phyloP scores from a whole-genome alignment of 345 rosid species.

The Triadica sebifera region DNA sequence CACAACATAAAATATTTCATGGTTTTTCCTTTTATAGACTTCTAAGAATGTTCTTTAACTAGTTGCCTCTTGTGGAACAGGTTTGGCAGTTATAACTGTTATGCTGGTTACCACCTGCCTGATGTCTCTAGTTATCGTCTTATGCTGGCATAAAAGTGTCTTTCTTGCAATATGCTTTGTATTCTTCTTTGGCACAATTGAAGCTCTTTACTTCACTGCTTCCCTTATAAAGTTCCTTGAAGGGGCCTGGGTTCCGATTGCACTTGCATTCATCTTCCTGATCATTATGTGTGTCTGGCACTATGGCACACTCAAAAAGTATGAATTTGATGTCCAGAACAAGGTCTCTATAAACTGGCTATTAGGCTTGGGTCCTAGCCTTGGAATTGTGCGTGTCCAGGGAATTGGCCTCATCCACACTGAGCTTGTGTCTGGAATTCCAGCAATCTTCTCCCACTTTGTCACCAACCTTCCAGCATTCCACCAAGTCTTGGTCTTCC shows the following conservation, averaged over 20 bases:
- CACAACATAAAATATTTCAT: neutral
- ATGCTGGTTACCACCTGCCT: slow-evolving; percentile 97
- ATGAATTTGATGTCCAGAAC: slow-evolving; percentile 88
- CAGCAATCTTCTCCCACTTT: slow-evolving; percentile 94
- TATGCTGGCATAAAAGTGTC: slow-evolving; percentile 89
- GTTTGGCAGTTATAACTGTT: slow-evolving; percentile 97
- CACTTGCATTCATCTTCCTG: slow-evolving; percentile 72
- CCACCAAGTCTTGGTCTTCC: slow-evolving; percentile 87
- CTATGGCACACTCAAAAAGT: slow-evolving; percentile 75
- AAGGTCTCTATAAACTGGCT: slow-evolving; percentile 93
- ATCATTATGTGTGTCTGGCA: slow-evolving; percentile 86
- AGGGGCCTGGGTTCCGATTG: slow-evolving; percentile 99
- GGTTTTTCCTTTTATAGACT: neutral
- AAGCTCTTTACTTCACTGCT: slow-evolving; percentile 92
- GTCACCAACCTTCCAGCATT: slow-evolving; percentile 98
- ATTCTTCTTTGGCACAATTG: slow-evolving; percentile 76
- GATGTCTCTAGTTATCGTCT: slow-evolving; percentile 89
- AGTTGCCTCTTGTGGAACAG: slow-evolving; percentile 37
- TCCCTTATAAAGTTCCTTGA: slow-evolving; percentile 86
- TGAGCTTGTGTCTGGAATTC: slow-evolving; percentile 90
- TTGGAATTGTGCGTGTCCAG: slow-evolving; percentile 83
- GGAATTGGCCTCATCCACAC: slow-evolving; percentile 93
- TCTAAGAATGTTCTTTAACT: slow-evolving; percentile 1
- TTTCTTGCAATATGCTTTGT: slow-evolving; percentile 65
- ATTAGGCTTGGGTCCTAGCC: slow-evolving; percentile 70